phyloP scores from a whole-genome alignment of 768 basidiomycete genomes.

The Pleurotus djamor region DNA sequence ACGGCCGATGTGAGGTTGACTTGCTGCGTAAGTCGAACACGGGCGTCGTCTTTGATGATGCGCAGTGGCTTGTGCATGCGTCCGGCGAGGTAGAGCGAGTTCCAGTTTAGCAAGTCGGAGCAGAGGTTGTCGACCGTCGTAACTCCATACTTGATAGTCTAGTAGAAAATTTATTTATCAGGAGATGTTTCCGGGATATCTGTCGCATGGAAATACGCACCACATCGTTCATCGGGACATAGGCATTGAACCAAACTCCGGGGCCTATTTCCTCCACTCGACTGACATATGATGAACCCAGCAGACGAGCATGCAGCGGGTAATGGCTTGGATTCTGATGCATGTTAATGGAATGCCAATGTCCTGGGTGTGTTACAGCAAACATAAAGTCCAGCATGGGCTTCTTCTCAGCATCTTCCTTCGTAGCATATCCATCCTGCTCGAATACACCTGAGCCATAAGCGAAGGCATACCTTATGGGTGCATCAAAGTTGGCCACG shows the following conservation, averaged over 20 bases:
- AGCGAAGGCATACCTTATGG: constrained; percentile 95
- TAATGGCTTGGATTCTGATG: constrained; percentile 91
- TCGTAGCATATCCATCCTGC: constrained; percentile 72
- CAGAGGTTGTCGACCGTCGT: constrained; percentile 90
- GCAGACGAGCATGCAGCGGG: constrained; percentile 77
- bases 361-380: constrained; percentile 88
- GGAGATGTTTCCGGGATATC: not conserved
- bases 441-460: constrained; percentile 97
- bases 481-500: constrained; percentile 79
- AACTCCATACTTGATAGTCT: constrained; percentile 97
- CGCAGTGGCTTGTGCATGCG: constrained; percentile 97
- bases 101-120: constrained; percentile 90
- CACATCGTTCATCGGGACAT: constrained; percentile 78
- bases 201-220: constrained; percentile 45
- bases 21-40: constrained; percentile 88
- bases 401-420: constrained; percentile 27
- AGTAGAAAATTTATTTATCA: constrained; percentile 1
- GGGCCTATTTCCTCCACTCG: constrained; percentile 74
- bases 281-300: constrained; percentile 84
- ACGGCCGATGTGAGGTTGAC: constrained; percentile 92
- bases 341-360: constrained; percentile 97
- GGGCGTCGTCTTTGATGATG: constrained; percentile 90
- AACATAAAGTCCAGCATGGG: constrained; percentile 98
- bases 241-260: constrained; percentile 96
- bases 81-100: constrained; percentile 89